Conservation (phyloP, 2,329 filamentous ascomycete species). For the Berkeleyomyces rouxiae region DNA sequence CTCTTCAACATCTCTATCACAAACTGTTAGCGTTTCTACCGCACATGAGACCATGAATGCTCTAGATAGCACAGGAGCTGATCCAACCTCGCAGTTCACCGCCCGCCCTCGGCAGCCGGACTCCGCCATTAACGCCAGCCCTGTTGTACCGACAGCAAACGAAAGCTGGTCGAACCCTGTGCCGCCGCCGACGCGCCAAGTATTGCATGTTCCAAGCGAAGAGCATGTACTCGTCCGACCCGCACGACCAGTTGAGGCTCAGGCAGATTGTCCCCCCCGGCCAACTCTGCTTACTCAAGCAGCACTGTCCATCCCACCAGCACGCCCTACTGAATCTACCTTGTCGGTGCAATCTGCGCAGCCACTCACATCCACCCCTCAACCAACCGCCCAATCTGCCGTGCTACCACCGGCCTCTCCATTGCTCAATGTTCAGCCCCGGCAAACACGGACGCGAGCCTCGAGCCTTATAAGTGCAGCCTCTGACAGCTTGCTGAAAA, state of each 20-base stretch:
- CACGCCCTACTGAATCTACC: too few species aligned
- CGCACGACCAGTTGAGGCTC: too few species aligned
- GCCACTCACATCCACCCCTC: not conserved
- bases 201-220: not conserved
- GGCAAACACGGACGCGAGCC: not conserved
- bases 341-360: too few species aligned
- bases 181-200: not conserved
- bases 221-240: not conserved
- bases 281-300: too few species aligned
- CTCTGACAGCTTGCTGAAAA: slow-evolving; percentile 34
- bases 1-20: slow-evolving; percentile 57
- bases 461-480: not conserved
- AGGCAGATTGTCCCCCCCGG: too few species aligned
- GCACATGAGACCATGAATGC: slow-evolving; percentile 30
- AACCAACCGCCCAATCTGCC: not conserved
- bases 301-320: too few species aligned
- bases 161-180: not conserved
- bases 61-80: slow-evolving; percentile 22
- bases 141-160: not conserved
- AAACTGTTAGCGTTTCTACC: slow-evolving; percentile 30
- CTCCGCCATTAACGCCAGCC: not conserved
- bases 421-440: not conserved
- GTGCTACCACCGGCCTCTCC: not conserved
- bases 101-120: not conserved
- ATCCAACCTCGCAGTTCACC: slow-evolving; percentile 3